Conservation (phyloP, 2,329 filamentous ascomycete species). For the Chaetomium sp. region DNA sequence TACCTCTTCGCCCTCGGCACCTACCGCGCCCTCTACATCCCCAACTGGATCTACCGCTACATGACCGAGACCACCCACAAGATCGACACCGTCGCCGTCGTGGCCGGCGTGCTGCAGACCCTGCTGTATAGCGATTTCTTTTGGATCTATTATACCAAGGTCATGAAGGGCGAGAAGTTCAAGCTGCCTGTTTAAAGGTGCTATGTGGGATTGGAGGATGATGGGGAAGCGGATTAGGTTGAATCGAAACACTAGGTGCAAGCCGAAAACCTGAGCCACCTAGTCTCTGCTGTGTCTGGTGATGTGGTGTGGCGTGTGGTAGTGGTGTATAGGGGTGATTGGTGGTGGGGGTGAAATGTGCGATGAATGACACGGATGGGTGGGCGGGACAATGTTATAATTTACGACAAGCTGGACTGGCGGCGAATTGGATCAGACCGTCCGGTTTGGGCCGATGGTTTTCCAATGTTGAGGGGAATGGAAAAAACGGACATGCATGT, state of each 20-base stretch:
- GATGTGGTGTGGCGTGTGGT: neutral
- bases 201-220: neutral
- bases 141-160: slow-evolving; percentile 99
- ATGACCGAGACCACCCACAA: slow-evolving; percentile 71
- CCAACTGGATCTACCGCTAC: slow-evolving; percentile 97
- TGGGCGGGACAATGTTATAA: slow-evolving; percentile 4
- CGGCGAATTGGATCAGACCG: neutral
- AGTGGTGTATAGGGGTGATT: no score
- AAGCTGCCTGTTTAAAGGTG: slow-evolving; percentile 72
- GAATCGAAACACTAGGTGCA: neutral
- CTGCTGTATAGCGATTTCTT: slow-evolving; percentile 98
- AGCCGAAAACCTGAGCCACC: neutral
- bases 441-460: neutral
- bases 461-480: neutral
- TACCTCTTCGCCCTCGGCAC: slow-evolving; percentile 92
- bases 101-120: slow-evolving; percentile 91
- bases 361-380: slow-evolving; percentile 20
- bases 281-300: neutral
- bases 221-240: neutral
- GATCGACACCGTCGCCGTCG: slow-evolving; percentile 80
- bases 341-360: slow-evolving; percentile 9
- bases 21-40: slow-evolving; percentile 94
- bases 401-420: neutral
- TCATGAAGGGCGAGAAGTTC: slow-evolving; percentile 86
- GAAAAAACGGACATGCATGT: slow-evolving; percentile 24